phyloP scores from a whole-genome alignment of 495 filamentous ascomycete species.

The Penicillium mononematosum region DNA sequence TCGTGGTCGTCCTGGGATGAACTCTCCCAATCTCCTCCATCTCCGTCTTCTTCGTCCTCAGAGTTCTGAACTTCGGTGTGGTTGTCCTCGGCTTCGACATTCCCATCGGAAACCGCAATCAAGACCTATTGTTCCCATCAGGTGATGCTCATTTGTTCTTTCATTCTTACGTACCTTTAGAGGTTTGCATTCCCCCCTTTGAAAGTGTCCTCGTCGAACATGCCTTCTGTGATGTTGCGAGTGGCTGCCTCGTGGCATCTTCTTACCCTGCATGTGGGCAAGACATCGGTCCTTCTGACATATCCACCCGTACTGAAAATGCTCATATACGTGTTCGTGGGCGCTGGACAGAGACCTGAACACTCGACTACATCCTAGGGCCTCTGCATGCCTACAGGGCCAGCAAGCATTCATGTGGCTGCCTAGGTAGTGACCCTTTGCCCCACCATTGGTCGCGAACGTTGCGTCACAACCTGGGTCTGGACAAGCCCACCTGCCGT shows the following conservation, averaged over 20 bases:
- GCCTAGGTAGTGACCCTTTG: background rate
- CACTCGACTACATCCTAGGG: background rate
- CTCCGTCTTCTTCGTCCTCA: background rate
- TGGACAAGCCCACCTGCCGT: background rate
- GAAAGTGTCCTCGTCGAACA: background rate
- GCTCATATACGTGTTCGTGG: background rate
- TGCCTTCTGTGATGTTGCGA: background rate
- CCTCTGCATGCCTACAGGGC: background rate
- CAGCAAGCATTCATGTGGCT: background rate
- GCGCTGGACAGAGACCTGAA: background rate
- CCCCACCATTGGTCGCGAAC: rapidly evolving
- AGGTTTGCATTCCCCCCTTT: background rate
- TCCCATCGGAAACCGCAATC: too few species aligned
- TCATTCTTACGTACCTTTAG: background rate
- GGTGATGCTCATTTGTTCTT: background rate
- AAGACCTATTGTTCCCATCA: background rate
- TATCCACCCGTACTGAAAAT: background rate
- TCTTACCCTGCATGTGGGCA: background rate
- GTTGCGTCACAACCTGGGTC: background rate
- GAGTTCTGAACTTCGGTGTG: too few species aligned
- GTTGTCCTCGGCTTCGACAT: too few species aligned
- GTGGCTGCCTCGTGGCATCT: background rate
- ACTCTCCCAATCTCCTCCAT: background rate
- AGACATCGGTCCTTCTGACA: background rate
- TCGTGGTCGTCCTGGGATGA: background rate